A percentile compares a stretch with the other conserved stretches of the same genome.
Conservation (phyloP, 768 basidiomycete genomes). For the Russula ochroleuca region DNA sequence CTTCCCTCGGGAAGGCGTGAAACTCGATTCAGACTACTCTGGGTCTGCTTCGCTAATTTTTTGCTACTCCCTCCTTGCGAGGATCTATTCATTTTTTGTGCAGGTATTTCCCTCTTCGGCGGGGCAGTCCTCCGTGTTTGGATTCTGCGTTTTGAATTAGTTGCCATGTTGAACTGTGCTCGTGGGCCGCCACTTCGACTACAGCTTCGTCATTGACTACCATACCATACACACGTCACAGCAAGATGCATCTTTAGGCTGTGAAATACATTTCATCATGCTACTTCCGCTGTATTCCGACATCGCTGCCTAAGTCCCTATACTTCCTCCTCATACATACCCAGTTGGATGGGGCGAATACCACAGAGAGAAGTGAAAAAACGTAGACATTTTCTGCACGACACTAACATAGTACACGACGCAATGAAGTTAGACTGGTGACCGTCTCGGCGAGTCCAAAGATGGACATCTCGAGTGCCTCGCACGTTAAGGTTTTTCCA, state of each 20-base stretch:
- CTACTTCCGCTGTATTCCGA: not conserved
- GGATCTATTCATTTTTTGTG: constrained; percentile 5
- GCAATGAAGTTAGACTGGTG: too few relatives aligned
- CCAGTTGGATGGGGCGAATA: constrained; percentile 25
- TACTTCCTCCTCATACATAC: not conserved
- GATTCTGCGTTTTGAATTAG: not conserved
- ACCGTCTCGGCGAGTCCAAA: too few relatives aligned
- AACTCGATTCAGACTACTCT: constrained; percentile 75
- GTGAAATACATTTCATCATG: too few relatives aligned
- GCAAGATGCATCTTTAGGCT: not conserved
- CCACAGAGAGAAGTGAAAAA: not conserved
- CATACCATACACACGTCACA: not conserved
- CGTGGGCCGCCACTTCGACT: too few relatives aligned
- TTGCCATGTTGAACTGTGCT: not conserved
- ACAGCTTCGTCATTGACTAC: not conserved
- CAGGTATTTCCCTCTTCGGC: not conserved
- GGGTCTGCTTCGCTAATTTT: constrained; percentile 47
- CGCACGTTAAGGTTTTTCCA: constrained; percentile 17
- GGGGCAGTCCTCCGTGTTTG: not conserved
- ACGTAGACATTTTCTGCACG: constrained; percentile 22
- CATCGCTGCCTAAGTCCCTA: not conserved
- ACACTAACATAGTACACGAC: too few relatives aligned
- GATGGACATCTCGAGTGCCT: constrained; percentile 26
- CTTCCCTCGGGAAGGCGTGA: constrained; percentile 30
- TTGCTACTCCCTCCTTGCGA: constrained; percentile 32